Percentiles rank a stretch among this genome's conserved stretches.
Conservation (phyloP, 345 rosid species). For the Jatropha curcas region DNA sequence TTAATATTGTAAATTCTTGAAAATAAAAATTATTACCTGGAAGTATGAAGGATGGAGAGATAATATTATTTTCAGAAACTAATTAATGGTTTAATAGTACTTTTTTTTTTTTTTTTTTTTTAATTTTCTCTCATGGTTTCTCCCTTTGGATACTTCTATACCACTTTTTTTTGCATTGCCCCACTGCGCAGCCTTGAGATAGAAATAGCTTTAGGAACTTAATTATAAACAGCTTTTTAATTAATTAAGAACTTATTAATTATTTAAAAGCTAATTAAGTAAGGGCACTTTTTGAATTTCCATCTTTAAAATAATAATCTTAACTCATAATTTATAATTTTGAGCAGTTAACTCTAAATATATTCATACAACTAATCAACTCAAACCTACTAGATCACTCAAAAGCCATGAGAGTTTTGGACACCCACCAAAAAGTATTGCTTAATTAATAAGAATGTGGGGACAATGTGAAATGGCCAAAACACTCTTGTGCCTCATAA, state of each 20-base stretch:
- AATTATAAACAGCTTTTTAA: too few relatives aligned
- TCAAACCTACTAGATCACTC: slow-evolving; percentile 6
- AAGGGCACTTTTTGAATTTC: slow-evolving; percentile 7
- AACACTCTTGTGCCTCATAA: background rate
- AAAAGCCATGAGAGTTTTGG: slow-evolving; percentile 2
- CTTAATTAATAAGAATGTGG: slow-evolving; percentile 14
- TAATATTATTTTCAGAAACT: too few relatives aligned
- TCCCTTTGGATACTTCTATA: slow-evolving; percentile 37
- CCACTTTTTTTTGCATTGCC: slow-evolving; percentile 9
- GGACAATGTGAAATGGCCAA: slow-evolving; percentile 14
- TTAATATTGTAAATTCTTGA: too few relatives aligned
- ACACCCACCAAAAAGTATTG: slow-evolving; percentile 6
- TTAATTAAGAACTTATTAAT: too few relatives aligned
- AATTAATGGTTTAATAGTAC: too few relatives aligned
- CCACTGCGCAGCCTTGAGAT: slow-evolving; percentile 26
- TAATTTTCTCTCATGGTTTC: background rate
- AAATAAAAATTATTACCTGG: too few relatives aligned
- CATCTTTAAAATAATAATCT: slow-evolving; percentile 13
- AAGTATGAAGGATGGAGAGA: too few relatives aligned
- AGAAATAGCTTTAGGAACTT: slow-evolving; percentile 21
- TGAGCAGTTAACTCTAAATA: slow-evolving; percentile 10
- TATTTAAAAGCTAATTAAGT: background rate
- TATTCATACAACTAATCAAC: slow-evolving; percentile 3
- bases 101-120: background rate
- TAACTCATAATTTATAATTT: slow-evolving; percentile 9